phyloP scores from a whole-genome alignment of 306 rosid genomes.

The Clitoria ternatea region DNA sequence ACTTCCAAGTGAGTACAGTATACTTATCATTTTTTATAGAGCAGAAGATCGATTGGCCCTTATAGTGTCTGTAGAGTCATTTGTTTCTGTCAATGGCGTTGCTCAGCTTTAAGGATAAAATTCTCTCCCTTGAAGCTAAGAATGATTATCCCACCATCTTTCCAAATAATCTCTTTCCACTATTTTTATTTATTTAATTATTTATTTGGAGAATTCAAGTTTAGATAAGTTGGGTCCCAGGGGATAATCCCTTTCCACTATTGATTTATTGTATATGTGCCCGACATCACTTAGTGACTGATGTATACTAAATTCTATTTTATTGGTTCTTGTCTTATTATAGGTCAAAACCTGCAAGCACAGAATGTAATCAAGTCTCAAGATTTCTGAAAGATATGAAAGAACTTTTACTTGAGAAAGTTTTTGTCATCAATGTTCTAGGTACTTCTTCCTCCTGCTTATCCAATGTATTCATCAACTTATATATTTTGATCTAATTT shows the following conservation, averaged over 20 bases:
- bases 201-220: no score
- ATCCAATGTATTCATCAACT: conserved; percentile 6
- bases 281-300: background rate
- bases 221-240: no score
- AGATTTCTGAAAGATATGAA: conserved; percentile 67
- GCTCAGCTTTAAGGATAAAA: conserved; percentile 6
- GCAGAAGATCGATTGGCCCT: background rate
- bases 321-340: conserved; percentile 15
- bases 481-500: conserved; percentile 1
- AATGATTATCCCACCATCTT: background rate
- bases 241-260: no score
- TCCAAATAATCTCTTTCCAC: background rate
- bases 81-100: background rate
- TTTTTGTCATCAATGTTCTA: conserved; percentile 68
- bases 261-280: background rate
- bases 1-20: conserved; percentile 47
- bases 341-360: conserved; percentile 38
- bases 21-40: conserved; percentile 20
- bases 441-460: conserved; percentile 47
- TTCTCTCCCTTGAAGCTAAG: conserved; percentile 3
- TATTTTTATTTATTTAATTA: no score
- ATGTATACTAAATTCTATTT: background rate
- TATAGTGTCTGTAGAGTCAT: background rate
- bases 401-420: conserved; percentile 65
- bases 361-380: conserved; percentile 24